Evolutionary conservation across 768 basidiomycete species (phyloP), one percentile per base, ranked within the genome.

Genomic region (Tulasnella sp.): DNA sequence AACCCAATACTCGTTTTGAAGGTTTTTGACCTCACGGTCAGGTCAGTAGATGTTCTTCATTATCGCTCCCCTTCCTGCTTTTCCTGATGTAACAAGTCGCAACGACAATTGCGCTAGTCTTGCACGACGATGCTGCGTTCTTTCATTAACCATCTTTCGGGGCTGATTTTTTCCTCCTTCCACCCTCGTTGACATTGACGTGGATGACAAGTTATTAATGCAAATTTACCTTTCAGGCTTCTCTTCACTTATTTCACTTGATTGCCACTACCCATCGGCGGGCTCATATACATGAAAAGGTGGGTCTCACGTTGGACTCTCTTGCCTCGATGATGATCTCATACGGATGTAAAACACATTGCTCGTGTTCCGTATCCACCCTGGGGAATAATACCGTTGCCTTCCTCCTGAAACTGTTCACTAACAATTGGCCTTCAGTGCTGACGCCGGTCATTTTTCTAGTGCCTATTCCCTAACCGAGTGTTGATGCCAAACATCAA

Each of bases 121-220:
- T 40, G 36, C 52, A 59, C 35, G 64, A 65, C 64, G 17, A 40
- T 65, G 64, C 69, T 70, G 69, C 69, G 34, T 47, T 59, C n/a
- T 26, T 29, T 52, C 52, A n/a, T 52, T 47, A 47, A 70, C 69
- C 69, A 70, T 70, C 69, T 70, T 70, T 70, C 69, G 69, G 69
- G 69, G 11, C 69, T 70, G 69, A 70, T 62, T 36, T 32, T 32
- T 44, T 67, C 14, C 16, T 16, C 36, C 26, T 39, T 9, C 19
- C 40, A 22, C n/a, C n/a, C 32, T 22, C 59, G 7, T 22, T 22
- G 7, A 32, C 22, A 17, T 19, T 1, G 9, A 8, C 14, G 35
- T 36, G 64, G 26, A 32, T 63, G 35, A 29, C 34, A n/a, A 2
- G 5, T 32, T 37, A 12, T 34, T 36, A n/a, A 41, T 5, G 12